Base-by-base conservation (phyloP, 768 basidiomycete genomes). In the Psilocybe subaeruginosa region DNA sequence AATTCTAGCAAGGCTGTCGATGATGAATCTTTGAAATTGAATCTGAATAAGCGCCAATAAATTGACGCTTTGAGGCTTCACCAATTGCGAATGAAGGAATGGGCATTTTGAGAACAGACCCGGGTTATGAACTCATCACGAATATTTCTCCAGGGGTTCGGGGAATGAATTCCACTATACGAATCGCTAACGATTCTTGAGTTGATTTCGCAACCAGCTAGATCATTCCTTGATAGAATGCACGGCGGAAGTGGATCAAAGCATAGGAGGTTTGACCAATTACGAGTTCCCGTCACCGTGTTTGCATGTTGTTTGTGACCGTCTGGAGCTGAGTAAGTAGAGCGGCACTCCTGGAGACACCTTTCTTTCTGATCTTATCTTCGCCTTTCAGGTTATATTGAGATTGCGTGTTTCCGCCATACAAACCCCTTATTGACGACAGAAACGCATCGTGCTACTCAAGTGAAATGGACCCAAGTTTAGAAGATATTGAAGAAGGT, bases 401-500 rank as follows among this genome's bases (percentile, higher is more conserved):
- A n/a, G 11, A 43, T 43, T 16, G 8, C 41, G 6, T 12, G 11
- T 43, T 43, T n/a, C 3, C 41, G 0, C 41, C 41, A 12, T 43
- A 12, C n/a, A 43, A 43, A 39, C 14, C 14, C 11, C 17, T 2
- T 5, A 4, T 12, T 7, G 31, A 53, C 51, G n/a, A 51, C 23
- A 23, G 23, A 23, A 23, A 23, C 23, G 23, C 23, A 23, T 23
- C 23, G 23, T 2, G 23, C 23, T 23, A 17, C 23, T 47, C 35
- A 17, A 19, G 45, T 23, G 47, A 59, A 35, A 76, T 75, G 75
- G 54, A 64, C 1, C 68, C 62, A 11, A 65, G 56, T n/a, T 31
- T 63, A 23, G 67, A 71, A 33, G 75, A 77, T 8, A 67, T 70
- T 17, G 74, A 77, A 65, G 76, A 78, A 74, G 76, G 76, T 77